Evolutionary conservation across 2,329 filamentous ascomycete species (phyloP), one percentile per base, ranked within the genome.

Genomic region (Trichoderma breve): DNA sequence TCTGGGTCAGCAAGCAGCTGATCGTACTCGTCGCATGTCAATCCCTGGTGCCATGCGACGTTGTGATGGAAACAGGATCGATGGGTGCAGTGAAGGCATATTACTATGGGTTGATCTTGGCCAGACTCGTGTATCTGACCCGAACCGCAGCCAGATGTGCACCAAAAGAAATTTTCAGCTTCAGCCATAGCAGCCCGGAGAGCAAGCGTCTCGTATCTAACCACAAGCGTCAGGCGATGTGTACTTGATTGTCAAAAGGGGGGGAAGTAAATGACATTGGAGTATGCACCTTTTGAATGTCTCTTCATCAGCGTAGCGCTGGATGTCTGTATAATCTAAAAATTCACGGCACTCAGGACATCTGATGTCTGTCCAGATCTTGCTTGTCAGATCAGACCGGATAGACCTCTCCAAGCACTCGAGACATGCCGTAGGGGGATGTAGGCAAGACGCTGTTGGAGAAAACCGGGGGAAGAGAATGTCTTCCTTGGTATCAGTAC

Each of bases 111-210:
- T 4, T 82, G 79, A 2, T 75, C 76, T 1, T 74, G 70, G 18
- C 83, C 83, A 4, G 77, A 80, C 1, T 81, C 79, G 61, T 89
- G 87, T 3, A 88, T 80, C 73, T 89, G 87, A 0, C 88, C 87
- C 1, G 82, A 84, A 9, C 80, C 82, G 74, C 88, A 90, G 3
- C 79, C 81, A 0, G 85, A 79, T 1, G 87, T 82, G 74, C 88
- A 90, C 84, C 86, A 88, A 15, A 83, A 77, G 74, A 88, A 90
- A 36, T 83, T 83, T 0, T 82, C 79, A 1, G 84, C 78, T 24
- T 79, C 76, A 21, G 82, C 81, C 68, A 88, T 79, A 12, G 82
- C 82, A 12, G 82, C 81, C 21, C 84, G 81, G 3, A 84, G 79
- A 6, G 82, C 78, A 39, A 87, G 78, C 1, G 76, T 79, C 65